These are phyloP conservation scores for Psophocarpus tetragonolobus DNA, from an alignment of 306 rosid species.

Conservation along the genomic window DNA sequence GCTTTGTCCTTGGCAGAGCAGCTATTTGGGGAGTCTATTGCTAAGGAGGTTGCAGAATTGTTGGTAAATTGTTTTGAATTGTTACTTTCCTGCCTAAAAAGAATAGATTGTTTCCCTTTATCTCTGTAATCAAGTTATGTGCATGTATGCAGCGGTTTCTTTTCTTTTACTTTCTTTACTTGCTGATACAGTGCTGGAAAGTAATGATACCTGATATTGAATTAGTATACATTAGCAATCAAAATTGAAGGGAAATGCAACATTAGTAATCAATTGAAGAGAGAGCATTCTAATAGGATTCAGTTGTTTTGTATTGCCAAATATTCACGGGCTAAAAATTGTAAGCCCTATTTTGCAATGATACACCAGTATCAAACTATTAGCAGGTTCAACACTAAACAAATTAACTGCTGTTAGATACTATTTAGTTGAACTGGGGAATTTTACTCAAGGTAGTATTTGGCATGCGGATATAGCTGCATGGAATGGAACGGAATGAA, in stretches of 20 bases:
- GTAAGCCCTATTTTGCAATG: background rate
- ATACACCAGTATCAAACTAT: background rate
- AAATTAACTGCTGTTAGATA: background rate
- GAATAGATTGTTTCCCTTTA: background rate
- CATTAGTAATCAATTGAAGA: background rate
- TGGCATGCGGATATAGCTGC: background rate
- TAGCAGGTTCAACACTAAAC: slow-evolving; percentile 8
- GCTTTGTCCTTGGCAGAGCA: slow-evolving; percentile 83
- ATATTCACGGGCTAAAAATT: background rate
- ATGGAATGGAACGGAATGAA: background rate
- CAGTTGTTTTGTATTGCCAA: slow-evolving; percentile 8
- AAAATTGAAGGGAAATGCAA: background rate
- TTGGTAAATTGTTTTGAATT: slow-evolving; percentile 54
- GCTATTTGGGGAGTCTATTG: slow-evolving; percentile 77
- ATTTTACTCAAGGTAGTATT: background rate
- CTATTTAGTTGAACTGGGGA: background rate
- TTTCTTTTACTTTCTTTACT: background rate
- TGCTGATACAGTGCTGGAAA: background rate
- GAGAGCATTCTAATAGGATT: background rate
- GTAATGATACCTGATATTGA: background rate
- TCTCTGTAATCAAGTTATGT: background rate
- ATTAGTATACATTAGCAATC: background rate
- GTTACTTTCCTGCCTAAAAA: background rate
- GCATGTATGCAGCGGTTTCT: background rate
- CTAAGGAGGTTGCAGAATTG: slow-evolving; percentile 66